These are phyloP conservation scores for Talaromyces sp. DNA, from an alignment of 2,329 filamentous ascomycete species.

Conservation along the genomic window DNA sequence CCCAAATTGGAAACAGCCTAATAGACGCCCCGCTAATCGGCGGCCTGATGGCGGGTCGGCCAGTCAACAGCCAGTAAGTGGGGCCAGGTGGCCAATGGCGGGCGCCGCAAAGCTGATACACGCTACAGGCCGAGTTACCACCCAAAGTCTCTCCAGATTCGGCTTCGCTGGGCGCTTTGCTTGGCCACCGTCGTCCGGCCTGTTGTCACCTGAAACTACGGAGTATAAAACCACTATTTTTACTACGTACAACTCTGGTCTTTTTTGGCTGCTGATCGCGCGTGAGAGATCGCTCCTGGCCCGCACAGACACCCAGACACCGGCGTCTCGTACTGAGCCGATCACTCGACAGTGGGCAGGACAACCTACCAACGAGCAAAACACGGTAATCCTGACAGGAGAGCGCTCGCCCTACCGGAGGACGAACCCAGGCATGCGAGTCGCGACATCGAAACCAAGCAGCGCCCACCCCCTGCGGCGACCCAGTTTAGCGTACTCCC, in stretches of 20 bases:
- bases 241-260: too few relatives aligned
- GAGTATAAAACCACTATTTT: too few relatives aligned
- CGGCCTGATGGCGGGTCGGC: background rate
- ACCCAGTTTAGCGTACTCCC: conserved; percentile 12
- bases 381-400: too few relatives aligned
- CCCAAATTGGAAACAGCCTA: conserved; percentile 10
- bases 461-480: conserved; percentile 12
- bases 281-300: background rate
- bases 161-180: background rate
- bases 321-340: background rate
- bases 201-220: background rate
- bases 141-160: background rate
- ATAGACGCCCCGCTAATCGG: background rate
- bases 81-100: background rate
- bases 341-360: too few relatives aligned
- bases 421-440: conserved; percentile 3
- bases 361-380: too few relatives aligned
- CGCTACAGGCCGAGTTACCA: background rate
- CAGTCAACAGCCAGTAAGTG: background rate
- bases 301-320: background rate
- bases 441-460: background rate
- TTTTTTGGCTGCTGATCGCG: background rate
- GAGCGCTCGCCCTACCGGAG: conserved; percentile 1
- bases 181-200: background rate
- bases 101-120: background rate